These are phyloP conservation scores for Plasmodium malariae DNA, from an alignment of 169 alveolate genomes.

Conservation along the genomic window DNA sequence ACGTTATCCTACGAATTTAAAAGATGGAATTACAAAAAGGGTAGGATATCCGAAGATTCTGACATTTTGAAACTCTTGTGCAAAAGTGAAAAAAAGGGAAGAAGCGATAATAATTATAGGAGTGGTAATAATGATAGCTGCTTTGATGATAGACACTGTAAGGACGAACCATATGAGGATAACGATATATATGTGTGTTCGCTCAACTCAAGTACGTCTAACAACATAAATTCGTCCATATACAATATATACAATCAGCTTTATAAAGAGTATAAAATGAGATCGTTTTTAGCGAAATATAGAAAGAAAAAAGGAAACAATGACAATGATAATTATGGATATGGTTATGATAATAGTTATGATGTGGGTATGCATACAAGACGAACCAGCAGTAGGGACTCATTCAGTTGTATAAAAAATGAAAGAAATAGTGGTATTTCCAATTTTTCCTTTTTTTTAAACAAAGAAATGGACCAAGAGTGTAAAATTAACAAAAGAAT, in stretches of 20 bases:
- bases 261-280: slow-evolving; percentile 66
- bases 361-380: too few species aligned
- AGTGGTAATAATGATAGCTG: neutral
- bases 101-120: neutral
- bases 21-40: slow-evolving; percentile 33
- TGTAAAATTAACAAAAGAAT: slow-evolving; percentile 2
- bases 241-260: slow-evolving; percentile 50
- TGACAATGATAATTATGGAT: neutral
- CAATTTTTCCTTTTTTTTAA: too few species aligned
- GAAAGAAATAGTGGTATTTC: neutral
- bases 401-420: neutral
- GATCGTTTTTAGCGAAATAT: slow-evolving; percentile 3
- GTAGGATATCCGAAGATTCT: too few species aligned
- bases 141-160: neutral
- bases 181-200: slow-evolving; percentile 51
- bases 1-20: slow-evolving; percentile 45
- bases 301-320: neutral
- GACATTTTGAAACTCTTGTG: too few species aligned
- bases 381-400: neutral
- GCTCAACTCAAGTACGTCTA: slow-evolving; percentile 46
- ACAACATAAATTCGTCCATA: slow-evolving; percentile 49
- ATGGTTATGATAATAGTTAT: too few species aligned
- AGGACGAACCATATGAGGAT: slow-evolving; percentile 2
- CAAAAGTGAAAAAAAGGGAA: neutral
- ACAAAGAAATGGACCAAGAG: neutral